These are phyloP conservation scores for Penicillium sp. DNA, from an alignment of 2,329 filamentous ascomycete species.

Conservation along the genomic window DNA sequence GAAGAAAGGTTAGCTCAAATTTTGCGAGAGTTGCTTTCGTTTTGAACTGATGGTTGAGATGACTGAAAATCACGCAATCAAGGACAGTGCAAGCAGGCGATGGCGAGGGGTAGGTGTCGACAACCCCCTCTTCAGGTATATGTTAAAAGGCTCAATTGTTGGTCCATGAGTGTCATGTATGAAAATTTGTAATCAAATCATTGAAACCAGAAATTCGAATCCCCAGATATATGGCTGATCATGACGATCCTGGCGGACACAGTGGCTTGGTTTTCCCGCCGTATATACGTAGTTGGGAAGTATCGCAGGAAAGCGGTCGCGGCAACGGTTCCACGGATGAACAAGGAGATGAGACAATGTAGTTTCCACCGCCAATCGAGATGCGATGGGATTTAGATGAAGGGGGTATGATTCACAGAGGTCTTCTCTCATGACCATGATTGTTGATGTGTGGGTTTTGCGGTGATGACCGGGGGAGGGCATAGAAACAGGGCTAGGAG, in stretches of 20 bases:
- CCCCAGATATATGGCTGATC: conserved; percentile 5
- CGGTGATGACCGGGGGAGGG: conserved; percentile 12
- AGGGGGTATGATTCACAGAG: neutral
- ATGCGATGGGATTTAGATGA: conserved; percentile 5
- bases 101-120: conserved; percentile 24
- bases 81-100: conserved; percentile 20
- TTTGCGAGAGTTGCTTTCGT: neutral
- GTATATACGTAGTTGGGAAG: conserved; percentile 7
- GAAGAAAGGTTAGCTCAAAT: conserved; percentile 3
- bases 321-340: conserved; percentile 23
- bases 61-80: conserved; percentile 25
- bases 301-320: conserved; percentile 25
- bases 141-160: conserved; percentile 2
- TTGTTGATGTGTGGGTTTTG: conserved; percentile 17
- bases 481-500: conserved; percentile 5
- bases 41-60: conserved; percentile 7
- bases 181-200: neutral
- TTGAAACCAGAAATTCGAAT: neutral
- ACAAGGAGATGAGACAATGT: conserved; percentile 16
- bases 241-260: conserved; percentile 15
- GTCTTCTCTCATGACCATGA: neutral
- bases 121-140: conserved; percentile 1
- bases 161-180: conserved; percentile 5
- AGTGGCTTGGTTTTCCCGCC: conserved; percentile 9
- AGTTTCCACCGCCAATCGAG: neutral